These are phyloP conservation scores for Punica granatum DNA, from an alignment of 345 rosid genomes.

Conservation along the genomic window DNA sequence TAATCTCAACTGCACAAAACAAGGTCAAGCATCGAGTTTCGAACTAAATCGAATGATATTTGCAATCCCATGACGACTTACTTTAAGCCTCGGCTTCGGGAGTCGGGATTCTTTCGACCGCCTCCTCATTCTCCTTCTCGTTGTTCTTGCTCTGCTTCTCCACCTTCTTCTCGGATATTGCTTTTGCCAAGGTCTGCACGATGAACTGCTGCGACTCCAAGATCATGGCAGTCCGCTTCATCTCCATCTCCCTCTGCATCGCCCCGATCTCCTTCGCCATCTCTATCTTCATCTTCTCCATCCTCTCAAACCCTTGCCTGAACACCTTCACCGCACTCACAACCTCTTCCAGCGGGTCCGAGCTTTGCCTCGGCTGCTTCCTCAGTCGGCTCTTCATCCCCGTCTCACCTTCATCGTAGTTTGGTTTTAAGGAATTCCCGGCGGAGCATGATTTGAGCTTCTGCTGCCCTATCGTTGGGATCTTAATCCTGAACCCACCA, in stretches of 20 bases:
- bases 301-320: slow-evolving; percentile 73
- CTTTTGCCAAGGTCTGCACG: slow-evolving; percentile 65
- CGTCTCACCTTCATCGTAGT: too few species aligned
- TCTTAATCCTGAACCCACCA: slow-evolving; percentile 54
- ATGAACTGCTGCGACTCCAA: slow-evolving; percentile 76
- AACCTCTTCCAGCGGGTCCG: slow-evolving; percentile 59
- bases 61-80: background rate
- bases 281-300: slow-evolving; percentile 91
- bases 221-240: slow-evolving; percentile 81
- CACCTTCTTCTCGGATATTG: slow-evolving; percentile 46
- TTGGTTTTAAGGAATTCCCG: too few species aligned
- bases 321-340: slow-evolving; percentile 69
- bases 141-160: slow-evolving; percentile 13
- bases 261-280: slow-evolving; percentile 75
- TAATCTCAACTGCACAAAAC: background rate
- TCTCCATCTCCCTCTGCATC: slow-evolving; percentile 86
- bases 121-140: background rate
- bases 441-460: slow-evolving; percentile 13
- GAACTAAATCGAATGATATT: too few species aligned
- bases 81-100: background rate
- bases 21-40: background rate
- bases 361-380: slow-evolving; percentile 23
- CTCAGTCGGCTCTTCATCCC: slow-evolving; percentile 24
- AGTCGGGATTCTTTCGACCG: background rate
- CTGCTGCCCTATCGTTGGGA: slow-evolving; percentile 72